Evolutionary conservation across 2,329 filamentous ascomycete species (phyloP).

Genomic region (Talaromyces marneffei): DNA sequence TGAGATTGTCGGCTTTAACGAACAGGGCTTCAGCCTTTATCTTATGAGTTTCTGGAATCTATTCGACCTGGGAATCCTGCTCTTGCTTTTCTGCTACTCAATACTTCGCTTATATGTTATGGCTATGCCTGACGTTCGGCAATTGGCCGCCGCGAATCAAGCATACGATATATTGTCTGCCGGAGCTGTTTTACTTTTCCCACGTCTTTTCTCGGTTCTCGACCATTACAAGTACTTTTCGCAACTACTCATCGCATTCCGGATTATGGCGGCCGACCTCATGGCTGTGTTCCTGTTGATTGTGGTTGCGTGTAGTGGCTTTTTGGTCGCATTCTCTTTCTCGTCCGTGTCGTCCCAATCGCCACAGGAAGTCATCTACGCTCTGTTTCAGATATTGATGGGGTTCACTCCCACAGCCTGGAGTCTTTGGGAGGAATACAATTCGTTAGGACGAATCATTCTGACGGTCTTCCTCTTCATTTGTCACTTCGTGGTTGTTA

Average conservation of each 20-base stretch:
- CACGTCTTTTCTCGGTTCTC: slow-evolving; percentile 83
- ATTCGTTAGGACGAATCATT: slow-evolving; percentile 67
- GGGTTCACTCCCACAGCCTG: slow-evolving; percentile 93
- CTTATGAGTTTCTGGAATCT: slow-evolving; percentile 98
- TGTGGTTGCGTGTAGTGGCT: slow-evolving; percentile 82
- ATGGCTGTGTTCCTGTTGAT: slow-evolving; percentile 79
- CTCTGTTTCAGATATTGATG: slow-evolving; percentile 90
- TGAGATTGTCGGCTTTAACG: slow-evolving; percentile 91
- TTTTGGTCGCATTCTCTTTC: slow-evolving; percentile 89
- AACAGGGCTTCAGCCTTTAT: slow-evolving; percentile 92
- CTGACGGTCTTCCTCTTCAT: slow-evolving; percentile 83
- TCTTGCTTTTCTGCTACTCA: slow-evolving; percentile 83
- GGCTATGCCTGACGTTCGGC: slow-evolving; percentile 66
- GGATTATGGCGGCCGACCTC: slow-evolving; percentile 87
- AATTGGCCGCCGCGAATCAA: slow-evolving; percentile 67
- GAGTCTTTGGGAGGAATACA: slow-evolving; percentile 80
- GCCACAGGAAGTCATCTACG: slow-evolving; percentile 72
- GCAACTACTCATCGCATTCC: slow-evolving; percentile 86
- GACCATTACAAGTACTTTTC: slow-evolving; percentile 97
- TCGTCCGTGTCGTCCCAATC: slow-evolving; percentile 68
- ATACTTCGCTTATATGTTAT: slow-evolving; percentile 83
- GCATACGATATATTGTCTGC: slow-evolving; percentile 92
- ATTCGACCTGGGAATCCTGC: slow-evolving; percentile 83
- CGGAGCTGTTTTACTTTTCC: slow-evolving; percentile 82
- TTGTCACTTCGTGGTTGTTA: slow-evolving; percentile 90